Conservation (phyloP, 345 rosid genomes). For the Aethionema arabicum region DNA sequence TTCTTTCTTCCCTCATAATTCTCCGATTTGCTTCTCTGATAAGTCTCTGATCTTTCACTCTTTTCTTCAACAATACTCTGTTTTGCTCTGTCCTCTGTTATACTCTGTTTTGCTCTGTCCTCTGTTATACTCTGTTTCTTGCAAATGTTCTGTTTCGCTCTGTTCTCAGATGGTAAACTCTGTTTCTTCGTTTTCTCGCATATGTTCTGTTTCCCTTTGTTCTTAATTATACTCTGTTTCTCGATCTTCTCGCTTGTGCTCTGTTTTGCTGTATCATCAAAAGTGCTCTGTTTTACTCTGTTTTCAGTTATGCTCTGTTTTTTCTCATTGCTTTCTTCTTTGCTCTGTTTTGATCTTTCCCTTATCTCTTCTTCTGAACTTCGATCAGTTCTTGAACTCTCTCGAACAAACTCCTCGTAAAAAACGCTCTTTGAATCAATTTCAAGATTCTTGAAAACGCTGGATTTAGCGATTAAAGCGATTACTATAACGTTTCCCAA, state of each 20-base stretch:
- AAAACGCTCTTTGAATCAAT: conserved; percentile 32
- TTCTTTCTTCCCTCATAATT: conserved; percentile 32
- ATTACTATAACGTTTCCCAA: conserved; percentile 69
- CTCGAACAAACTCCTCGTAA: conserved; percentile 51
- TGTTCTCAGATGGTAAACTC: not conserved
- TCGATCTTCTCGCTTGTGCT: not conserved
- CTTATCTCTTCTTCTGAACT: conserved; percentile 12
- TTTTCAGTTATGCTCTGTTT: not conserved
- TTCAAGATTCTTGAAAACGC: conserved; percentile 48
- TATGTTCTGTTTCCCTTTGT: conserved; percentile 15
- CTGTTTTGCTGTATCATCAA: conserved; percentile 3
- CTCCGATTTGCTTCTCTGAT: conserved; percentile 39
- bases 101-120: too few relatives aligned
- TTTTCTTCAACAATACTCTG: conserved; percentile 11
- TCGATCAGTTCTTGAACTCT: conserved; percentile 39
- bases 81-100: too few relatives aligned
- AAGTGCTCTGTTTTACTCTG: conserved; percentile 13
- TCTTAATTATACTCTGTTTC: conserved; percentile 12
- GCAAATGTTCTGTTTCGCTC: not conserved
- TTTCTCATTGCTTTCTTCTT: conserved; percentile 8
- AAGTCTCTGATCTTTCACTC: conserved; percentile 32
- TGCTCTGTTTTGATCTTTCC: conserved; percentile 10
- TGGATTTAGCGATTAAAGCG: conserved; percentile 61
- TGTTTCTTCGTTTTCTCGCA: conserved; percentile 12
- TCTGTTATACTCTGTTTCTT: too few relatives aligned